phyloP scores from a whole-genome alignment of 352 stramenopile genomes.

The Globisporangium spinosum region DNA sequence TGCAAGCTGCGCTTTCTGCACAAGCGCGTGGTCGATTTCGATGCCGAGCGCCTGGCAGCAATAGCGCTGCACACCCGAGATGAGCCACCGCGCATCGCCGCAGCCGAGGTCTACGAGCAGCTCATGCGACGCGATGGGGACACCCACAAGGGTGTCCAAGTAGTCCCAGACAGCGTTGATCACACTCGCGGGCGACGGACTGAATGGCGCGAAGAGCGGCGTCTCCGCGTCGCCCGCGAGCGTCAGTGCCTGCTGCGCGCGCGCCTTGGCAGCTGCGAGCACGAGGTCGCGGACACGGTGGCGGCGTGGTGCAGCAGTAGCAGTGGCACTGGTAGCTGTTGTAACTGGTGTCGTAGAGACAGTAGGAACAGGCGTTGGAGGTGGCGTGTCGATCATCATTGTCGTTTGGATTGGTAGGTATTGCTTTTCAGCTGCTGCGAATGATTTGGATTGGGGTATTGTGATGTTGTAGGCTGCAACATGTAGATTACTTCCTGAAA shows the following conservation, averaged over 20 bases:
- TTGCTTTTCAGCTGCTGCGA: background rate
- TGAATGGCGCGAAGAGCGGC: conserved; percentile 70
- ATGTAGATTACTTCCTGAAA: background rate
- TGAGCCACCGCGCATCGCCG: conserved; percentile 74
- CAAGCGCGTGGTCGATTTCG: conserved; percentile 60
- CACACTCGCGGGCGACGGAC: conserved; percentile 52
- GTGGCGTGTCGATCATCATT: background rate
- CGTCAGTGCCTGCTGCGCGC: conserved; percentile 43
- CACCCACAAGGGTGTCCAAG: conserved; percentile 25
- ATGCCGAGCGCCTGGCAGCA: conserved; percentile 62
- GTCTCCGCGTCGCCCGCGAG: conserved; percentile 18
- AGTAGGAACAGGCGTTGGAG: background rate
- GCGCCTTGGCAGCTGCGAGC: conserved; percentile 56
- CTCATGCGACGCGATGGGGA: conserved; percentile 29
- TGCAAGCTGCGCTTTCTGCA: conserved; percentile 27
- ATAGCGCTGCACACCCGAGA: conserved; percentile 59
- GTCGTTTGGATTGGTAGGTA: background rate
- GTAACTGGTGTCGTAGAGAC: background rate
- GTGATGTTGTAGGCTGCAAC: background rate
- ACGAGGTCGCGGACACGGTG: conserved; percentile 51
- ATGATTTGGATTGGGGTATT: background rate
- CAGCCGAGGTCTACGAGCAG: conserved; percentile 81
- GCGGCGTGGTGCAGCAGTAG: conserved; percentile 9
- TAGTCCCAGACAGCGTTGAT: conserved; percentile 65
- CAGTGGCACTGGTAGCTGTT: background rate